These are phyloP conservation scores for Tulasnella calospora DNA, from an alignment of 768 basidiomycete species.

Conservation along the genomic window DNA sequence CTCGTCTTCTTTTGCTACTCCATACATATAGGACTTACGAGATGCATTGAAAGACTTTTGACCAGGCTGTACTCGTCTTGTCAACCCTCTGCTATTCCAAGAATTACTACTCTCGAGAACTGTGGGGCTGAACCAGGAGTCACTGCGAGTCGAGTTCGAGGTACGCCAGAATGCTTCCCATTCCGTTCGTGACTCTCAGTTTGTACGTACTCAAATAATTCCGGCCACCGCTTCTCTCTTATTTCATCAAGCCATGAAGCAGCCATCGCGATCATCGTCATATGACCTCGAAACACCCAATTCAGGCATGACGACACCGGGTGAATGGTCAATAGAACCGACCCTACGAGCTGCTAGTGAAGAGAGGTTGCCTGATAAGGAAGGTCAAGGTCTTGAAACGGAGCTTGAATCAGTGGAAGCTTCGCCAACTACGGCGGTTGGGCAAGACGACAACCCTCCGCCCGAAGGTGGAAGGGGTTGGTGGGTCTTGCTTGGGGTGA, in stretches of 20 bases:
- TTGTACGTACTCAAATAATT: not conserved
- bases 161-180: too few relatives aligned
- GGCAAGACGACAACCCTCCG: not conserved
- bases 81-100: not conserved
- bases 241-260: not conserved
- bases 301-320: not conserved
- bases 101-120: not conserved
- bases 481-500: conserved; percentile 9
- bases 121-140: not conserved
- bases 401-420: not conserved
- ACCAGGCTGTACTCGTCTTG: not conserved
- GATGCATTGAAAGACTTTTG: not conserved
- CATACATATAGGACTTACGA: too few relatives aligned
- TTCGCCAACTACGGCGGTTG: not conserved
- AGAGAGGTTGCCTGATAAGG: not conserved
- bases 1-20: too few relatives aligned
- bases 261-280: not conserved
- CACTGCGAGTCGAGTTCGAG: not conserved
- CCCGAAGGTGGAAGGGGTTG: conserved; percentile 16
- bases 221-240: not conserved
- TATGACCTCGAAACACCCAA: not conserved
- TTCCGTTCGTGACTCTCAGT: not conserved
- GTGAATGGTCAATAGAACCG: not conserved
- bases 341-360: not conserved
- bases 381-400: not conserved